Evolutionary conservation across 176 grass and related monocot species (phyloP).

Genomic region (Melocanna baccifera): DNA sequence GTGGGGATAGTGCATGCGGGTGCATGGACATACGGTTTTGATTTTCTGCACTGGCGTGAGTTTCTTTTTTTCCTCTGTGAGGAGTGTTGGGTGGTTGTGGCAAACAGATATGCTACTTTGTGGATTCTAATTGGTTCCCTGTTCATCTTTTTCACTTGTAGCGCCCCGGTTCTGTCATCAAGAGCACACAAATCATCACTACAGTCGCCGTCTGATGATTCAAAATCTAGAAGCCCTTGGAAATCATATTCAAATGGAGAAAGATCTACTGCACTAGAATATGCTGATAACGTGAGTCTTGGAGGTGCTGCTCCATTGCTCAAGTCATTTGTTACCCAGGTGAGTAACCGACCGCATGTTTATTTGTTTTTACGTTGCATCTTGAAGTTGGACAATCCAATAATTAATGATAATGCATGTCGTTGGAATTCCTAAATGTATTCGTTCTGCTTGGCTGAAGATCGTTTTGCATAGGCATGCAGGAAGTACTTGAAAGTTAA

Average conservation of each 20-base stretch:
- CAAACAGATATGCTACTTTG: neutral
- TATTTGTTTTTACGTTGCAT: conserved; percentile 14
- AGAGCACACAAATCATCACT: conserved; percentile 68
- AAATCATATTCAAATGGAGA: conserved; percentile 87
- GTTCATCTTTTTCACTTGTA: conserved; percentile 36
- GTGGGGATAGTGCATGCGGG: no score
- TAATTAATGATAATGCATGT: neutral
- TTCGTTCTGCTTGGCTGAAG: conserved; percentile 8
- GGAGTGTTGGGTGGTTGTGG: conserved; percentile 9
- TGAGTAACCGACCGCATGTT: conserved; percentile 27
- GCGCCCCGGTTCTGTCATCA: conserved; percentile 86
- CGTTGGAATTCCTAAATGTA: neutral
- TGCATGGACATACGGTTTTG: no score
- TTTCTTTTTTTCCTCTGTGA: neutral
- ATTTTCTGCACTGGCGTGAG: neutral
- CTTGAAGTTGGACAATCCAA: neutral
- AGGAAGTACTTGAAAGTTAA: neutral
- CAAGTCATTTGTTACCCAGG: conserved; percentile 94
- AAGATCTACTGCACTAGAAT: conserved; percentile 44
- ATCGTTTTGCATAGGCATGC: neutral
- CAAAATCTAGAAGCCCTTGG: conserved; percentile 64
- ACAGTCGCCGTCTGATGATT: conserved; percentile 48
- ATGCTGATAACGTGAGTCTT: conserved; percentile 72
- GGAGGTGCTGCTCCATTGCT: conserved; percentile 78
- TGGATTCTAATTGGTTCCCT: conserved; percentile 2